Percentiles rank a stretch among this genome's conserved stretches.
Evolutionary conservation across 1,284 basidiomycete species (phyloP).

Genomic region (Grifola frondosa): DNA sequence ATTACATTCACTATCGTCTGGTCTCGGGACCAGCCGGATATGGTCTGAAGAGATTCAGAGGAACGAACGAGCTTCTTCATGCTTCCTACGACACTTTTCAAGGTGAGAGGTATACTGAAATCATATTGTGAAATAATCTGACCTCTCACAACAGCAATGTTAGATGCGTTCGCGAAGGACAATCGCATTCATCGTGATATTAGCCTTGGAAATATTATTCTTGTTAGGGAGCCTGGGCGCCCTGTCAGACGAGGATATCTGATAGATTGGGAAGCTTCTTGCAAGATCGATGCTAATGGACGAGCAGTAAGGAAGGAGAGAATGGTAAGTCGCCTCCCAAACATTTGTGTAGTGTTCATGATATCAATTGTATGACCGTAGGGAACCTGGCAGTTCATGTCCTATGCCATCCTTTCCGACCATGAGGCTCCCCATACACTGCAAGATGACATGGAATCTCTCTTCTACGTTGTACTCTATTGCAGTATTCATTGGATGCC

Average conservation of each 20-base stretch:
- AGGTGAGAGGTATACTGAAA: neutral
- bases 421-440: neutral
- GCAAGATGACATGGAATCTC: conserved; percentile 7
- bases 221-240: conserved; percentile 3
- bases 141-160: conserved; percentile 1
- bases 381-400: conserved; percentile 9
- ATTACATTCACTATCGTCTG: conserved; percentile 4
- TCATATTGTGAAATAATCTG: neutral
- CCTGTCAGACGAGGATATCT: conserved; percentile 7
- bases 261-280: conserved; percentile 14
- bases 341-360: neutral
- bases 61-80: conserved; percentile 6
- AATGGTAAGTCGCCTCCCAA: conserved; percentile 1
- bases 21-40: conserved; percentile 8
- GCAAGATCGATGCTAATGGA: conserved; percentile 1
- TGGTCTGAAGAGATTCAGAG: neutral
- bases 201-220: conserved; percentile 13
- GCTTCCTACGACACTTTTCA: conserved; percentile 9
- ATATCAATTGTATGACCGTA: neutral
- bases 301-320: neutral
- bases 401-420: neutral
- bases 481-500: neutral
- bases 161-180: conserved; percentile 2
- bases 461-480: conserved; percentile 7
- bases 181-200: conserved; percentile 11